Evolutionary conservation across 2,329 filamentous ascomycete species (phyloP).

Genomic region (Cladophialophora chaetospira): DNA sequence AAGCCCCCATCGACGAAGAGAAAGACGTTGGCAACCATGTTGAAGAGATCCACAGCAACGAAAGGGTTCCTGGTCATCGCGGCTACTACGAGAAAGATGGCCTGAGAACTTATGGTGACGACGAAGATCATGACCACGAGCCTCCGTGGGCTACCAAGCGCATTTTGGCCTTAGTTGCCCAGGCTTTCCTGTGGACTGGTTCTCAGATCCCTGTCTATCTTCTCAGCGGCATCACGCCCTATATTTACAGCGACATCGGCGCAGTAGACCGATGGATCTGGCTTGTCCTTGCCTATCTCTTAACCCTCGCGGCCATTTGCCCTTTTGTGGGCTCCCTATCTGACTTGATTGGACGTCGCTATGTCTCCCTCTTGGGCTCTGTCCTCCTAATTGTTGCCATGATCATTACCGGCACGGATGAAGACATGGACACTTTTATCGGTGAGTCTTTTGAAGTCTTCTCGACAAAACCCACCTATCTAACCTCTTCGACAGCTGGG

Average conservation of each 20-base stretch:
- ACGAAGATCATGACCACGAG: constrained; percentile 51
- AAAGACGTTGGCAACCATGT: too few relatives aligned
- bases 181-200: too few relatives aligned
- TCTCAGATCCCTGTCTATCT: constrained; percentile 24
- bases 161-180: too few relatives aligned
- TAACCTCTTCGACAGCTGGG: too few relatives aligned
- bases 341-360: constrained; percentile 19
- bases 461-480: too few relatives aligned
- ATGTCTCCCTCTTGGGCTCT: constrained; percentile 15
- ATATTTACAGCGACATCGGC: constrained; percentile 10
- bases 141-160: too few relatives aligned
- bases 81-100: constrained; percentile 53
- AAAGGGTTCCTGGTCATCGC: constrained; percentile 39
- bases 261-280: constrained; percentile 3
- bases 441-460: too few relatives aligned
- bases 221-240: constrained; percentile 10
- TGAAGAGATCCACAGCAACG: constrained; percentile 35
- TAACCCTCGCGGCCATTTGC: constrained; percentile 12
- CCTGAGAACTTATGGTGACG: constrained; percentile 50
- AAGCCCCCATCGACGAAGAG: too few relatives aligned
- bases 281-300: constrained; percentile 14
- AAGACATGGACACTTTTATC: constrained; percentile 6
- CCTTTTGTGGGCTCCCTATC: constrained; percentile 22
- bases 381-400: constrained; percentile 8
- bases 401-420: constrained; percentile 16